Percentiles rank a stretch among this genome's conserved stretches.
These are phyloP conservation scores for Marchantia paleacea DNA, from an alignment of 225 moss, liverwort and hornwort species.

Conservation along the genomic window DNA sequence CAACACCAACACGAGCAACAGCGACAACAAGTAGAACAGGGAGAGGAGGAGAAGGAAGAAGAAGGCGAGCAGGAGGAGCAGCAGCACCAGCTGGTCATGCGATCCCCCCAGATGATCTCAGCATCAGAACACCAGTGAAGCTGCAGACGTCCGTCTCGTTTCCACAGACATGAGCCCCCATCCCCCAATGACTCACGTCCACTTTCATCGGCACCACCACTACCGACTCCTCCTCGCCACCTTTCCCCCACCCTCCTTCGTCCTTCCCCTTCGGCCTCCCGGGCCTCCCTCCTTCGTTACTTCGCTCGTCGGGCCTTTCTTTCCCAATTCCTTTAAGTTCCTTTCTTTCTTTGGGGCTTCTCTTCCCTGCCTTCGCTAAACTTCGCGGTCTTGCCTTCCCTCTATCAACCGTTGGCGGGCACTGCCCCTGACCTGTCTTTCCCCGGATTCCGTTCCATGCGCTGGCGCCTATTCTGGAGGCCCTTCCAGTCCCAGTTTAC, in stretches of 20 bases:
- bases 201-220: background rate
- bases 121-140: background rate
- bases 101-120: background rate
- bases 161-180: background rate
- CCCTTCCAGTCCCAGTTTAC: background rate
- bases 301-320: background rate
- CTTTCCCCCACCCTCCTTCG: background rate
- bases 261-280: background rate
- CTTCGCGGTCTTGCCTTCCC: background rate
- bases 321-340: background rate
- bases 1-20: background rate
- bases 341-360: background rate
- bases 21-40: background rate
- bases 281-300: background rate
- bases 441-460: background rate
- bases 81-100: conserved; percentile 2
- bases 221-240: no score
- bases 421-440: background rate
- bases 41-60: background rate
- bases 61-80: background rate
- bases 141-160: background rate
- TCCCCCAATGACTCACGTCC: background rate
- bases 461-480: background rate
- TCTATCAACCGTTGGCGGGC: background rate
- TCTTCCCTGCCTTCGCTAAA: background rate